phyloP scores from a whole-genome alignment of 2,329 filamentous ascomycete genomes.

The Ascochyta koolunga region DNA sequence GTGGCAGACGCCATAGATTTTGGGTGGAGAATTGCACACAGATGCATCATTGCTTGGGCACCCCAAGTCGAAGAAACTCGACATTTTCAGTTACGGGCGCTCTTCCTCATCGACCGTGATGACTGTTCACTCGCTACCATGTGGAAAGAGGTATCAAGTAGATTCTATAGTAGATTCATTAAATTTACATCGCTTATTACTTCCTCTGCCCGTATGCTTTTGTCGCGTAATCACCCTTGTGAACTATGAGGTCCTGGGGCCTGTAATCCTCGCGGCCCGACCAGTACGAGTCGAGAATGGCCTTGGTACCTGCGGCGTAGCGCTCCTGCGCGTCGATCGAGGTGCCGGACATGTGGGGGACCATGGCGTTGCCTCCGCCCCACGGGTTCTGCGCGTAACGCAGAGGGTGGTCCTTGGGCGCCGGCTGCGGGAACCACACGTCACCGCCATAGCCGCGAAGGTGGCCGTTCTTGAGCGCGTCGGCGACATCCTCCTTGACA shows the following conservation, averaged over 20 bases:
- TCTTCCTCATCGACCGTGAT: no score
- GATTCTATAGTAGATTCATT: no score
- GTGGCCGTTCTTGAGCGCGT: constrained; percentile 88
- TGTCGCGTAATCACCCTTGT: constrained; percentile 90
- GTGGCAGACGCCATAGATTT: no score
- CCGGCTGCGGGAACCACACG: constrained; percentile 98
- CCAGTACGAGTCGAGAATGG: constrained; percentile 91
- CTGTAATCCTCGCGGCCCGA: constrained; percentile 85
- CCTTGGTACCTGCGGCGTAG: constrained; percentile 86
- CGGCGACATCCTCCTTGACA: constrained; percentile 98
- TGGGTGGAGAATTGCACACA: no score
- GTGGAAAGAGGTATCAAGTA: no score
- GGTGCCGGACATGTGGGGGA: constrained; percentile 98
- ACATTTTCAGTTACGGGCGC: no score
- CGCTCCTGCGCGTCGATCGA: constrained; percentile 91
- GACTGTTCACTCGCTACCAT: no score
- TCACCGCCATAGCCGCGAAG: constrained; percentile 87
- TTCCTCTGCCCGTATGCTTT: constrained; percentile 91
- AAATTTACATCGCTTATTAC: constrained; percentile 20
- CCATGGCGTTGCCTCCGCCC: constrained; percentile 98
- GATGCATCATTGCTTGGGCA: no score
- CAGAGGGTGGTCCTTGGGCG: constrained; percentile 89
- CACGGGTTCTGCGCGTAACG: constrained; percentile 93
- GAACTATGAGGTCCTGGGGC: constrained; percentile 87
- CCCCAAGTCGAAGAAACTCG: no score